Evolutionary conservation across 352 stramenopile genomes (phyloP).

Genomic region (Phytopythium montanum): DNA sequence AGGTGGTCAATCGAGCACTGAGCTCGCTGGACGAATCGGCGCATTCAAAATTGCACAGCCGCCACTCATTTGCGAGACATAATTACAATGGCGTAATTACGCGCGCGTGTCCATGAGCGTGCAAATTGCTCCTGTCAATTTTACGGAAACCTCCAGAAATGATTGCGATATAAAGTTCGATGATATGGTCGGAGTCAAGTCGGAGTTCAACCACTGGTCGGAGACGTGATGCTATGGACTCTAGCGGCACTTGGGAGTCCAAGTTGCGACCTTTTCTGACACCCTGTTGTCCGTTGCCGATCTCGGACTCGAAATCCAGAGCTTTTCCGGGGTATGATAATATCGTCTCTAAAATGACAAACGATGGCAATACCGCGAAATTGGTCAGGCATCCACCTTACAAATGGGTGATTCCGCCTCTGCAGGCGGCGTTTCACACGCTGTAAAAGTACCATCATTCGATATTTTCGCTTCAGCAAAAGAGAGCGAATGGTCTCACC

Average conservation of each 20-base stretch:
- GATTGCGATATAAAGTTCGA: neutral
- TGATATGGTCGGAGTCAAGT: neutral
- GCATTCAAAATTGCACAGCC: neutral
- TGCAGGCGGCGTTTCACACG: too few species aligned
- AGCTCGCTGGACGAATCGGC: constrained; percentile 2
- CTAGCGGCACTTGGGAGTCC: too few species aligned
- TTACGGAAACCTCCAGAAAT: neutral
- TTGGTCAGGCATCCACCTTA: too few species aligned
- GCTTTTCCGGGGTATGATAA: too few species aligned
- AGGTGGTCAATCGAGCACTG: constrained; percentile 11
- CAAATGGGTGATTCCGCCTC: too few species aligned
- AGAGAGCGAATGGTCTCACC: neutral
- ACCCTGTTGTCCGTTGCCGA: too few species aligned
- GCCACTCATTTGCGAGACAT: neutral
- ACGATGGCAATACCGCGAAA: too few species aligned
- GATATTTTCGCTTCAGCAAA: neutral
- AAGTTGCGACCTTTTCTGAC: too few species aligned
- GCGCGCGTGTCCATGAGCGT: neutral
- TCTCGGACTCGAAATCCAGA: too few species aligned
- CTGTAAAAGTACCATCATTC: too few species aligned
- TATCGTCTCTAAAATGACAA: too few species aligned
- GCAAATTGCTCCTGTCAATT: too few species aligned
- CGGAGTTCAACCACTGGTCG: neutral
- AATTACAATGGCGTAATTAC: constrained; percentile 5
- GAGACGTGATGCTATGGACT: neutral